Percentiles rank a stretch among this genome's conserved stretches.
Conservation (phyloP, 371 early-diverging fungal genomes). For the Lichtheimia ramosa region DNA sequence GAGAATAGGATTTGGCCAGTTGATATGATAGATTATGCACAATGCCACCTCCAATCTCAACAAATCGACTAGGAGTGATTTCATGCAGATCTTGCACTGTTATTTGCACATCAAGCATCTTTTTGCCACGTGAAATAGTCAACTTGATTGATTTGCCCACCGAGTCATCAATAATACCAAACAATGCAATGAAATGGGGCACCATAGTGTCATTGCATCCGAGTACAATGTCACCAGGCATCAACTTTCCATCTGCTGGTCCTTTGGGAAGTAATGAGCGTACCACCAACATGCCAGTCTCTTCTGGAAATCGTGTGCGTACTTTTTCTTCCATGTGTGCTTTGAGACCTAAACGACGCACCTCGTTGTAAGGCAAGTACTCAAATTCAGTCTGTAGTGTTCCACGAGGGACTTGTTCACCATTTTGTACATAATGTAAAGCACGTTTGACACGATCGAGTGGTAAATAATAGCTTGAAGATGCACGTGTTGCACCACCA, state of each 20-base stretch:
- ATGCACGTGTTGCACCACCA: conserved; percentile 59
- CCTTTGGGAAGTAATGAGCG: conserved; percentile 73
- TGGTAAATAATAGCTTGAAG: conserved; percentile 59
- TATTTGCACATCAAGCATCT: conserved; percentile 51
- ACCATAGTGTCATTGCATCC: conserved; percentile 61
- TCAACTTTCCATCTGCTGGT: conserved; percentile 62
- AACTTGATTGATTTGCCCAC: conserved; percentile 63
- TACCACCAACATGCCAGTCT: conserved; percentile 78
- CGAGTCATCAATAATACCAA: conserved; percentile 62
- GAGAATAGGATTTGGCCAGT: conserved; percentile 73
- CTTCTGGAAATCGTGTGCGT: conserved; percentile 58
- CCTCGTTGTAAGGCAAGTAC: conserved; percentile 62
- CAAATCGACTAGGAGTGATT: conserved; percentile 69
- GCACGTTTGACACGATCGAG: conserved; percentile 69
- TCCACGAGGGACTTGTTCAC: conserved; percentile 67
- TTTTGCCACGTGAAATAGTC: conserved; percentile 71
- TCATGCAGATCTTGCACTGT: conserved; percentile 76
- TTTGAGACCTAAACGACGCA: conserved; percentile 60
- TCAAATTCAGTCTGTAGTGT: conserved; percentile 74
- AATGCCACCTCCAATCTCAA: conserved; percentile 85
- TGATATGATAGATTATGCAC: conserved; percentile 85
- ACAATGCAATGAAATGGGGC: conserved; percentile 72
- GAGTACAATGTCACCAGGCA: conserved; percentile 74
- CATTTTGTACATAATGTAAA: conserved; percentile 55
- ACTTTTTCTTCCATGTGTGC: conserved; percentile 63